Conservation (phyloP, 805 yeast genomes). For the Saccharomycopsis babjevae region DNA sequence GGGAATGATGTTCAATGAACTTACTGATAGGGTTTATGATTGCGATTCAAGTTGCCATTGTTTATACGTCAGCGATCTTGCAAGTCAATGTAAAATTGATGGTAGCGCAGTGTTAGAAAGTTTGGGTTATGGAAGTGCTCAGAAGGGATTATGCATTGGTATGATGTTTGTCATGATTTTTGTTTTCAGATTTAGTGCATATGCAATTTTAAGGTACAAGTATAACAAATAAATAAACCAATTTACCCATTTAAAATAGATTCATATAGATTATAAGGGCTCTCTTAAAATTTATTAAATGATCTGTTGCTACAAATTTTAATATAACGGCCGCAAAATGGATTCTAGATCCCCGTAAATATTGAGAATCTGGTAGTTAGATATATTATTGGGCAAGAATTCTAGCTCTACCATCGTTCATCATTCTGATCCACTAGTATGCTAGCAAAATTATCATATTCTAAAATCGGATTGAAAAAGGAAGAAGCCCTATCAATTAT, state of each 20-base stretch:
- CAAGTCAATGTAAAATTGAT: constrained; percentile 25
- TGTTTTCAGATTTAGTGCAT: constrained; percentile 25
- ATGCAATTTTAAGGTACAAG: constrained; percentile 15
- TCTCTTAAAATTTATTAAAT: too few species aligned
- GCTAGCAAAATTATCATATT: not conserved
- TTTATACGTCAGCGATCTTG: constrained; percentile 26
- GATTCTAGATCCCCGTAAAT: too few species aligned
- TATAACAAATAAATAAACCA: not conserved
- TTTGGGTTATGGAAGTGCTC: constrained; percentile 25
- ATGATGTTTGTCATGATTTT: constrained; percentile 26
- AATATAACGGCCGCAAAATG: too few species aligned
- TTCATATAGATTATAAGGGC: too few species aligned
- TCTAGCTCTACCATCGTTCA: not conserved
- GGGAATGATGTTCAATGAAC: constrained; percentile 35
- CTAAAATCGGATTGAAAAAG: not conserved
- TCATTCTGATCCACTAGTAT: not conserved
- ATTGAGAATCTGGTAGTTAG: too few species aligned
- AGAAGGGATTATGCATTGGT: constrained; percentile 30
- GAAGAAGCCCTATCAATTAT: not conserved
- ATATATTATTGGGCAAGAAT: not conserved
- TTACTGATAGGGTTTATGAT: constrained; percentile 22
- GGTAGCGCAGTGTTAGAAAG: constrained; percentile 28
- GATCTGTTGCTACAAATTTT: too few species aligned
- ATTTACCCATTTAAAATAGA: too few species aligned
- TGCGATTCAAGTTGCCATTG: constrained; percentile 30